Evolutionary conservation across 257 asterid species (phyloP).

Genomic region (Jasminum sambac): DNA sequence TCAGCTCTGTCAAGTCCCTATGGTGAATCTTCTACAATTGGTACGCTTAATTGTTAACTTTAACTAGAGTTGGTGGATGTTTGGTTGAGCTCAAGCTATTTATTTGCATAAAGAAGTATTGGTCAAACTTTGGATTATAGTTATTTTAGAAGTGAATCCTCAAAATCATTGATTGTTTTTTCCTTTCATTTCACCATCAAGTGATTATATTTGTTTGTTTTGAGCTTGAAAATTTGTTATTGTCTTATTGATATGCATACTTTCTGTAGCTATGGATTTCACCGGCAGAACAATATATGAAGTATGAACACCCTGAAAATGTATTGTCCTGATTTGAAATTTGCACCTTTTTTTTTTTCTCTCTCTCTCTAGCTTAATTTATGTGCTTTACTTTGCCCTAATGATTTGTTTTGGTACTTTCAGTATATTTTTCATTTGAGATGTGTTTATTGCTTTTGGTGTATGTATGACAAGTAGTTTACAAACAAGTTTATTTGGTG

Average conservation of each 20-base stretch:
- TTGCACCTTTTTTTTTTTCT: background rate
- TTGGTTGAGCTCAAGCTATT: background rate
- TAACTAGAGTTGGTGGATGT: background rate
- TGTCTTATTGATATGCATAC: background rate
- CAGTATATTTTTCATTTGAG: background rate
- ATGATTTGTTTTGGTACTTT: constrained; percentile 7
- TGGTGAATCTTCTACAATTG: constrained; percentile 50
- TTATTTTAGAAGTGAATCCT: background rate
- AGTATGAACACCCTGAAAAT: background rate
- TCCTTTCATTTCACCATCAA: background rate
- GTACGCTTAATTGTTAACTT: constrained; percentile 31
- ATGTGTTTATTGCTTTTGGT: background rate
- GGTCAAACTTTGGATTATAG: background rate
- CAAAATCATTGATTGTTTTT: background rate
- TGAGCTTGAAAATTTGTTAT: background rate
- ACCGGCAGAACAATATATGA: background rate
- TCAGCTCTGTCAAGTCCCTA: constrained; percentile 53
- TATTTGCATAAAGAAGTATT: background rate
- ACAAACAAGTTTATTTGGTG: too few species aligned
- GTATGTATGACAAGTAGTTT: too few species aligned
- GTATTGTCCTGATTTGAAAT: background rate
- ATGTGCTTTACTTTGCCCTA: background rate
- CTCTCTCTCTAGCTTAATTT: background rate
- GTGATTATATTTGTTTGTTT: background rate
- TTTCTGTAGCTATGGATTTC: background rate